These are phyloP conservation scores for Begonia fuchsioides DNA, from an alignment of 306 rosid species.

Conservation along the genomic window DNA sequence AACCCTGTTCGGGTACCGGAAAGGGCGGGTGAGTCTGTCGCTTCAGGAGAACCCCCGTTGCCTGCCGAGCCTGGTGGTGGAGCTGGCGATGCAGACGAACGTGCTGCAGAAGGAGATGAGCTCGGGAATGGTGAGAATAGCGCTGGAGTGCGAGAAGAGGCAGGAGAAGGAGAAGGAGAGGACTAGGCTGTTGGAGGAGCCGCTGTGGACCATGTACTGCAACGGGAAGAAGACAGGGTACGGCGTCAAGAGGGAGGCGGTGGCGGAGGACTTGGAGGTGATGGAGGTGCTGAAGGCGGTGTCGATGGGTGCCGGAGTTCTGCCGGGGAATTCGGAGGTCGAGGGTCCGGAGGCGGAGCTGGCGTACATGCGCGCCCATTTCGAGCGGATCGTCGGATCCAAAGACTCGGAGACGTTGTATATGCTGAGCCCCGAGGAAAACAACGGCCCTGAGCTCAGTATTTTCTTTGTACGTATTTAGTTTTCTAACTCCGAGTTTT, in stretches of 20 bases:
- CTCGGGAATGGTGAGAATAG: constrained; percentile 55
- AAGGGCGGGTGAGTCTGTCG: constrained; percentile 60
- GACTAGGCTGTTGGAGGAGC: constrained; percentile 41
- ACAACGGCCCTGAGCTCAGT: constrained; percentile 61
- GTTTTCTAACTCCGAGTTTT: not conserved
- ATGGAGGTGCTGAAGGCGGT: constrained; percentile 64
- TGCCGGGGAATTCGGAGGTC: constrained; percentile 28
- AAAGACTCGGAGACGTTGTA: constrained; percentile 67
- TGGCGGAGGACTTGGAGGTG: constrained; percentile 43
- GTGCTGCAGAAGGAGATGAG: constrained; percentile 55
- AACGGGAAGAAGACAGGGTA: constrained; percentile 74
- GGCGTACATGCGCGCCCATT: constrained; percentile 56
- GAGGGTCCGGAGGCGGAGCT: constrained; percentile 40
- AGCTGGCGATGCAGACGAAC: constrained; percentile 54
- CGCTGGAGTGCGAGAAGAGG: constrained; percentile 68
- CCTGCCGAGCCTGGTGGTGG: constrained; percentile 36
- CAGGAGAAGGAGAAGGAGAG: constrained; percentile 51
- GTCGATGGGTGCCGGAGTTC: constrained; percentile 75
- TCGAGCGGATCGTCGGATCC: constrained; percentile 53
- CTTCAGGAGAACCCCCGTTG: constrained; percentile 45
- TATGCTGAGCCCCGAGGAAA: constrained; percentile 72
- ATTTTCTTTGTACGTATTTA: constrained; percentile 59
- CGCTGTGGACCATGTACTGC: constrained; percentile 58
- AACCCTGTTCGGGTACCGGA: constrained; percentile 47
- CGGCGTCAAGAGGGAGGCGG: constrained; percentile 48